phyloP scores from a whole-genome alignment of 179 eudicot genomes.

The Actinidia polygama region DNA sequence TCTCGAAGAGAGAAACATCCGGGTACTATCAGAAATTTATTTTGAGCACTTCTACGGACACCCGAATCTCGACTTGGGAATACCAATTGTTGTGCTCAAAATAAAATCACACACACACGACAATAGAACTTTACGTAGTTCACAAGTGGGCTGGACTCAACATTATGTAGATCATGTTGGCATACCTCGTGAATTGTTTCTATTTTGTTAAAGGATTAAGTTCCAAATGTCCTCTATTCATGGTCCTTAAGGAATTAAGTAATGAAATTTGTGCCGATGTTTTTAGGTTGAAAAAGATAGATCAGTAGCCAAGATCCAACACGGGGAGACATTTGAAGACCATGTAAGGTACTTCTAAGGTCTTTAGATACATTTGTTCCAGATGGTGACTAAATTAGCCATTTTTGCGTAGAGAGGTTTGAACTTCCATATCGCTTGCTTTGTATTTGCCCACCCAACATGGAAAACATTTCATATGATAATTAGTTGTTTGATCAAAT shows the following conservation, averaged over 20 bases:
- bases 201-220: background rate
- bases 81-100: too few species aligned
- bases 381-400: background rate
- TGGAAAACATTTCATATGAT: too few species aligned
- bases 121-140: too few species aligned
- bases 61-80: too few species aligned
- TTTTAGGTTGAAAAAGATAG: constrained; percentile 79
- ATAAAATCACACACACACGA: too few species aligned
- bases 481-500: too few species aligned
- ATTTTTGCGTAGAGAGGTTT: background rate
- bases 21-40: too few species aligned
- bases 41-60: too few species aligned
- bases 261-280: background rate
- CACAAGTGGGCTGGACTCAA: too few species aligned
- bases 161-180: background rate
- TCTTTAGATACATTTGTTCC: constrained; percentile 31
- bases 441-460: background rate
- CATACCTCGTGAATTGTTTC: background rate
- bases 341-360: constrained; percentile 67
- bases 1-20: too few species aligned
- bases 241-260: background rate
- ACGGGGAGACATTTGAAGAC: constrained; percentile 81
- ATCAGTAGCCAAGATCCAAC: constrained; percentile 71
- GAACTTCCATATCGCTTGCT: background rate
- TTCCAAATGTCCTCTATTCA: background rate